phyloP scores from a whole-genome alignment of 148 eudicot species.

The Amaranthus palmeri region DNA sequence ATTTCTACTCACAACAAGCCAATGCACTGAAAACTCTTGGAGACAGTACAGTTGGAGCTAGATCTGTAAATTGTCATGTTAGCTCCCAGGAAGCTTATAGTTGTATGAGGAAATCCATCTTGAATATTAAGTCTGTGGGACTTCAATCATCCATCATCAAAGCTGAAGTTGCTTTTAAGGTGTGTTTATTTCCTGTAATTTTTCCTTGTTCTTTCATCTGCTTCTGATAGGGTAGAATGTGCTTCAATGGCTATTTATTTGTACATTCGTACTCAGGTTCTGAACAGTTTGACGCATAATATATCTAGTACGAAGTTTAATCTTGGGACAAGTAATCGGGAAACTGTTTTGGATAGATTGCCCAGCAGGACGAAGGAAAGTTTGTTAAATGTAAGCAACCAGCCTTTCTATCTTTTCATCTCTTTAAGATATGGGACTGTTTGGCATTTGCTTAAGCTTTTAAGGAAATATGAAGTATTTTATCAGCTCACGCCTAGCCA shows the following conservation, averaged over 20 bases:
- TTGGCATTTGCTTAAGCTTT: neutral
- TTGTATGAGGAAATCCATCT: conserved; percentile 44
- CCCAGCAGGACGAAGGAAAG: conserved; percentile 65
- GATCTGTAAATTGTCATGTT: conserved; percentile 40
- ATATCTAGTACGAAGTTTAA: conserved; percentile 75
- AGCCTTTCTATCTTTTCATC: neutral
- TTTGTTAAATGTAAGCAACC: conserved; percentile 62
- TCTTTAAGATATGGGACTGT: conserved; percentile 8
- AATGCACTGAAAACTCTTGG: conserved; percentile 65
- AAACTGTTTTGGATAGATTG: conserved; percentile 81
- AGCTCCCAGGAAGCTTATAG: conserved; percentile 62
- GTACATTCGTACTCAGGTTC: conserved; percentile 42
- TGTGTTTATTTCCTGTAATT: conserved; percentile 24
- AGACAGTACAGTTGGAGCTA: conserved; percentile 46
- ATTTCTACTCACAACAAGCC: conserved; percentile 93
- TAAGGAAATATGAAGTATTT: neutral
- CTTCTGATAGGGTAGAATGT: neutral
- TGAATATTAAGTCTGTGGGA: conserved; percentile 49
- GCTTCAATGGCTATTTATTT: neutral
- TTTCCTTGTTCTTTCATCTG: conserved; percentile 5
- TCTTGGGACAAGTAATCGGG: conserved; percentile 65
- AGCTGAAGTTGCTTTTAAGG: conserved; percentile 82
- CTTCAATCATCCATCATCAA: conserved; percentile 54
- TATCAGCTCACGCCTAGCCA: neutral
- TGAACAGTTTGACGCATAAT: conserved; percentile 59